These are phyloP conservation scores for Microbotryum scabiosae DNA, from an alignment of 1,284 basidiomycete genomes.

Conservation along the genomic window DNA sequence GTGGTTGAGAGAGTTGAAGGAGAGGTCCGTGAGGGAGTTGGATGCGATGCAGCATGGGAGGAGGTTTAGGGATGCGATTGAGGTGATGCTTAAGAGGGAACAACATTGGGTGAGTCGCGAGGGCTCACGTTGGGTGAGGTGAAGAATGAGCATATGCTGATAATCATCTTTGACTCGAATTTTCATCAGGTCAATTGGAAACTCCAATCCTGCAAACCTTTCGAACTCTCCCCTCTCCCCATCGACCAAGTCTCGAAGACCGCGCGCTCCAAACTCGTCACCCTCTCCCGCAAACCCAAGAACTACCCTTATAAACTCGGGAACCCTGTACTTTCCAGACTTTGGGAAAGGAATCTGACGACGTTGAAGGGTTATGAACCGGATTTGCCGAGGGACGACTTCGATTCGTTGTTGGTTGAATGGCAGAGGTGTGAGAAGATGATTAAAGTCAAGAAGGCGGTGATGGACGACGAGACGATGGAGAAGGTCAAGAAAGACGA, in stretches of 20 bases:
- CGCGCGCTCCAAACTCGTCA: conserved; percentile 10
- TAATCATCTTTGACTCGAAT: background rate
- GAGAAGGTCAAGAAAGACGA: conserved; percentile 4
- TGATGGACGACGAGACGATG: conserved; percentile 2
- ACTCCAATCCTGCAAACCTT: conserved; percentile 25
- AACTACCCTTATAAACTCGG: conserved; percentile 27
- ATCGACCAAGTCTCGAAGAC: background rate
- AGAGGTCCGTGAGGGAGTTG: conserved; percentile 14
- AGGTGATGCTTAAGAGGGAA: conserved; percentile 62
- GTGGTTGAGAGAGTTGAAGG: conserved; percentile 11
- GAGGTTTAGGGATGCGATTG: conserved; percentile 59
- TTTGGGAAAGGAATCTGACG: conserved; percentile 26
- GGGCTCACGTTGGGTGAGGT: no score
- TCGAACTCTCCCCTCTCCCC: conserved; percentile 17
- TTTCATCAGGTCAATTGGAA: conserved; percentile 32
- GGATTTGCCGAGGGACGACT: conserved; percentile 8
- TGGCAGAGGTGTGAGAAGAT: conserved; percentile 4
- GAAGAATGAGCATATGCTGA: no score
- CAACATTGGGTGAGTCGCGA: conserved; percentile 59
- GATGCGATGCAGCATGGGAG: conserved; percentile 20
- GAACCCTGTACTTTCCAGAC: conserved; percentile 18
- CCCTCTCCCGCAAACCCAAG: conserved; percentile 5
- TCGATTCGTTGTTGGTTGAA: conserved; percentile 10
- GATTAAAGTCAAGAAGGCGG: conserved; percentile 1
- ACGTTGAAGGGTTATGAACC: conserved; percentile 21